Conservation (phyloP, 805 yeast species). For the Deakozyma indianensis region DNA sequence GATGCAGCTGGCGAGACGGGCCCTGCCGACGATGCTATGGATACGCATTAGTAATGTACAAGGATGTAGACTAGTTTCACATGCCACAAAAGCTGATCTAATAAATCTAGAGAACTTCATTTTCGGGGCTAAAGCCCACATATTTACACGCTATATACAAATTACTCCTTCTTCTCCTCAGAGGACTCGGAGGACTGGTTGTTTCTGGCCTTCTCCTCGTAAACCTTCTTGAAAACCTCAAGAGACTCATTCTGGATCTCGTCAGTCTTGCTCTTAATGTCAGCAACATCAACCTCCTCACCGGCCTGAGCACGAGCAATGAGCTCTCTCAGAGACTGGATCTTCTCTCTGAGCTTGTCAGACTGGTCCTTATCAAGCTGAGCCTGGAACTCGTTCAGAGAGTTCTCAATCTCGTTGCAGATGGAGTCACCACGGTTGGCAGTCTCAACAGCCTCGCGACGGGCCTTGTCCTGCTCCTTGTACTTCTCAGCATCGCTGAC, state of each 20-base stretch:
- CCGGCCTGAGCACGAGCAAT: slow-evolving; percentile 57
- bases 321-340: slow-evolving; percentile 55
- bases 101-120: no score
- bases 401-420: slow-evolving; percentile 79
- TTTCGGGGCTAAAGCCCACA: background rate
- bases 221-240: slow-evolving; percentile 69
- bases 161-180: slow-evolving; percentile 14
- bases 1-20: slow-evolving; percentile 7
- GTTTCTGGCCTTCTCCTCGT: slow-evolving; percentile 27
- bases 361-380: slow-evolving; percentile 44
- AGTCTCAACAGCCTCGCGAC: slow-evolving; percentile 67
- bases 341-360: slow-evolving; percentile 38
- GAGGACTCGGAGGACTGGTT: slow-evolving; percentile 14
- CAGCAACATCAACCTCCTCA: slow-evolving; percentile 48
- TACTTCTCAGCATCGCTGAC: slow-evolving; percentile 81
- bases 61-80: no score
- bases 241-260: slow-evolving; percentile 69
- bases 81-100: background rate
- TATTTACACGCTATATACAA: slow-evolving; percentile 1
- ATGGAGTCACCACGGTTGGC: slow-evolving; percentile 78
- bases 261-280: slow-evolving; percentile 67
- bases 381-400: slow-evolving; percentile 63
- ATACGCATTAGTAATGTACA: slow-evolving; percentile 13
- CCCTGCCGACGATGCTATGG: slow-evolving; percentile 23
- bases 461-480: slow-evolving; percentile 78